These are phyloP conservation scores for Aspergillus sp. DNA, from an alignment of 2,329 filamentous ascomycete genomes.

Conservation along the genomic window DNA sequence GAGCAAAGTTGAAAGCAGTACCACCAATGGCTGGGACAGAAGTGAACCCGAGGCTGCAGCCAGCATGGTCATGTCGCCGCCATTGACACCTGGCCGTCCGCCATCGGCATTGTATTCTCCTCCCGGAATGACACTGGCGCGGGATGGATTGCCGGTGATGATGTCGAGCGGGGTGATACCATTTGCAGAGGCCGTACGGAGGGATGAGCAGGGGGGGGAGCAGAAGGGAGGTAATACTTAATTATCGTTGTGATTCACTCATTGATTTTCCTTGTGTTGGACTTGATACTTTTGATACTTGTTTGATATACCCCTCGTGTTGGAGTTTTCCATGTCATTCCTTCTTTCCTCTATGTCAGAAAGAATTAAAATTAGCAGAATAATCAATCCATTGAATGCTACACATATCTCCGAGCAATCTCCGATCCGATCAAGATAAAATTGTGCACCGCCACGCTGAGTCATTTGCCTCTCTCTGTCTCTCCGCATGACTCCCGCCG, in stretches of 20 bases:
- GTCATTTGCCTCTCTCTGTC: slow-evolving; percentile 17
- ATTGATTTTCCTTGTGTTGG: not conserved
- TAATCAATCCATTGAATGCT: too few species aligned
- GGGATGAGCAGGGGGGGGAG: not conserved
- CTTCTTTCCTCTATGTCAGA: not conserved
- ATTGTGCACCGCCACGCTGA: slow-evolving; percentile 15
- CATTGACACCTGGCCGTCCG: slow-evolving; percentile 27
- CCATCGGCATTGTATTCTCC: slow-evolving; percentile 33
- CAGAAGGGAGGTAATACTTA: not conserved
- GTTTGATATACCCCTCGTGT: slow-evolving; percentile 19
- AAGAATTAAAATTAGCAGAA: not conserved
- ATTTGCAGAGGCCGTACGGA: slow-evolving; percentile 29
- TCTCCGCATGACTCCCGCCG: slow-evolving; percentile 23
- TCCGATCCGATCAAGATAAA: slow-evolving; percentile 20
- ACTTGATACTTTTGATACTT: not conserved
- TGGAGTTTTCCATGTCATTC: slow-evolving; percentile 9
- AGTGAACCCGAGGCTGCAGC: slow-evolving; percentile 2
- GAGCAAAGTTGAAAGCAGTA: not conserved
- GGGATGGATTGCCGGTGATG: slow-evolving; percentile 53
- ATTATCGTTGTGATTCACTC: not conserved
- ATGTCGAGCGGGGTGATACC: slow-evolving; percentile 49
- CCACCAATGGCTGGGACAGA: slow-evolving; percentile 9
- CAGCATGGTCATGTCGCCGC: slow-evolving; percentile 24
- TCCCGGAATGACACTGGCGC: slow-evolving; percentile 32
- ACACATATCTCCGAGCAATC: slow-evolving; percentile 16